These are phyloP conservation scores for Taphrina confusa DNA, from an alignment of 1,139 yeast species.

Conservation along the genomic window DNA sequence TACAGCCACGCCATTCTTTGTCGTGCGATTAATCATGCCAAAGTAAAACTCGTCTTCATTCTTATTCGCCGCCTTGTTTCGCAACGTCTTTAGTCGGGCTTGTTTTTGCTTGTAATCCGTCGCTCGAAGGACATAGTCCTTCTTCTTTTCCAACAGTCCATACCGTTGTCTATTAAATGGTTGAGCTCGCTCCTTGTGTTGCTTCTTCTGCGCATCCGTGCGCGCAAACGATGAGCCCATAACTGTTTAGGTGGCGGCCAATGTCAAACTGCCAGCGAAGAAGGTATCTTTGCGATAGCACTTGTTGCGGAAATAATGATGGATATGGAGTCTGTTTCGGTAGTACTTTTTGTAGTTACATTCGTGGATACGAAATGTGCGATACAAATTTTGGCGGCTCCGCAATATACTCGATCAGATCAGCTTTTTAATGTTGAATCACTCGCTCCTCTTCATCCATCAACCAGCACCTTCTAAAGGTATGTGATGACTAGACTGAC, in stretches of 20 bases:
- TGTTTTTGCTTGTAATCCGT: slow-evolving; percentile 86
- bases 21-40: slow-evolving; percentile 73
- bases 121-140: slow-evolving; percentile 86
- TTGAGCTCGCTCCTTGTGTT: slow-evolving; percentile 87
- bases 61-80: slow-evolving; percentile 67
- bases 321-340: too few relatives aligned
- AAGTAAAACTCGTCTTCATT: slow-evolving; percentile 95
- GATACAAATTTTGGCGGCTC: not conserved
- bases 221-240: slow-evolving; percentile 32
- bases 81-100: slow-evolving; percentile 73
- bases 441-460: too few relatives aligned
- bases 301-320: too few relatives aligned
- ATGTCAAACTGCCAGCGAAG: too few relatives aligned
- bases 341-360: not conserved
- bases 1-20: slow-evolving; percentile 71
- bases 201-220: slow-evolving; percentile 33
- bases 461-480: too few relatives aligned
- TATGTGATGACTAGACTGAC: too few relatives aligned
- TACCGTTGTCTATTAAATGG: slow-evolving; percentile 67
- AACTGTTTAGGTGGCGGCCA: too few relatives aligned
- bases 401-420: too few relatives aligned
- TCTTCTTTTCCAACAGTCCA: slow-evolving; percentile 91
- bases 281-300: too few relatives aligned
- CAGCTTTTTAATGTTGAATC: too few relatives aligned
- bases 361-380: not conserved